Evolutionary conservation across 352 stramenopile genomes (phyloP), one percentile per base, ranked within the genome.

Genomic region (Pythium aphanidermatum): DNA sequence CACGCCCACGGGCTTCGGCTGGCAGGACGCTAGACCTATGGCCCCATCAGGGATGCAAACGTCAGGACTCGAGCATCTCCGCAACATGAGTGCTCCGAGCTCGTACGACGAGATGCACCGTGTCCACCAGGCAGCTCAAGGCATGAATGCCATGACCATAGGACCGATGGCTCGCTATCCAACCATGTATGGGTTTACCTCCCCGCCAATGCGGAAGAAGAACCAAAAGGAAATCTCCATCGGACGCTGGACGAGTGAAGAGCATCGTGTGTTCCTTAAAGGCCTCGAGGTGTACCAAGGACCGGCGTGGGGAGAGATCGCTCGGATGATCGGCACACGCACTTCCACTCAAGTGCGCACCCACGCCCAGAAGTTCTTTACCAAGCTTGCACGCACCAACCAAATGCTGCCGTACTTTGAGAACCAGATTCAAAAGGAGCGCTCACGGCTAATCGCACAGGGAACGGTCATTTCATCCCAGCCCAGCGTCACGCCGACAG

Each of bases 311-410:
- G 76, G 78, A 37, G 79, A 92, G 57, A 95, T 95, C 56, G 76
- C 83, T 2, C 63, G 75, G 16, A 66, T 88, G 55, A 89, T 95
- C 45, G 80, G 78, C 51, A 83, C 80, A 26, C 72, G 83, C 41
- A 92, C 80, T 19, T 86, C 82, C 21, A 88, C 83, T 10, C 83
- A 94, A 48, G 80, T 91, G 45, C 80, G 83, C 11, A 92, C 79
- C 4, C 83, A 94, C 51, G 83, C 83, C 16, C 83, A 94, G 50
- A 94, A 94, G 63, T 94, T 91, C 61, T 95, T 95, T 54, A 86
- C 76, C 32, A 92, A 92, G 55, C 59, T 95, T 32, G 78, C 76
- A 28, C 67, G 74, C n/a, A 62, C 72, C 27, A 82, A 83, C 48
- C 73, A 85, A 46, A 76, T 70, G 36, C 65, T 90, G 48, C 74